Evolutionary conservation across 768 basidiomycete genomes (phyloP).

Genomic region (Amanita jacksonii): DNA sequence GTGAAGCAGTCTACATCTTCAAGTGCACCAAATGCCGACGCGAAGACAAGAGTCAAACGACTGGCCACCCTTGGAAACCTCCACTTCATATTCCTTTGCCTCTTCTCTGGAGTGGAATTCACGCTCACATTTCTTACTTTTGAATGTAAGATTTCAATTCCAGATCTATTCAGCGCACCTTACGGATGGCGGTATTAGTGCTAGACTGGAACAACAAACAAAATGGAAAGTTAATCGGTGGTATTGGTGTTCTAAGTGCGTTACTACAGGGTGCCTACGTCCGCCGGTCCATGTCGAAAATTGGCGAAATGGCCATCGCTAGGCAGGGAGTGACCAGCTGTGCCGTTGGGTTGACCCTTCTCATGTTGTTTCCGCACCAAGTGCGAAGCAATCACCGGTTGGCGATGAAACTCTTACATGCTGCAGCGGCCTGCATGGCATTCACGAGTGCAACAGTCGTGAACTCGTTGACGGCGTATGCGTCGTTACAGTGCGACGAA

Average conservation of each 20-base stretch:
- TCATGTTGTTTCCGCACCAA: slow-evolving; percentile 61
- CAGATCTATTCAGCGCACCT: too few species aligned
- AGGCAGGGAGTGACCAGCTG: slow-evolving; percentile 72
- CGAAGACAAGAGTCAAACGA: slow-evolving; percentile 42
- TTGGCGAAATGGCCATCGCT: slow-evolving; percentile 80
- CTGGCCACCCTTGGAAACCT: slow-evolving; percentile 54
- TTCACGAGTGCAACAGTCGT: slow-evolving; percentile 96
- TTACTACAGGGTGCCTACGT: slow-evolving; percentile 93
- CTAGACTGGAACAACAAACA: slow-evolving; percentile 86
- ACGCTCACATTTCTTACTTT: slow-evolving; percentile 94
- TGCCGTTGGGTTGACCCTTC: slow-evolving; percentile 54
- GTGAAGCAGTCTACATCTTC: slow-evolving; percentile 16
- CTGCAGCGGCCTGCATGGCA: slow-evolving; percentile 77
- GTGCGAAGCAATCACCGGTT: slow-evolving; percentile 29
- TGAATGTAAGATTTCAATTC: slow-evolving; percentile 74
- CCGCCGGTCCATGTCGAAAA: slow-evolving; percentile 62
- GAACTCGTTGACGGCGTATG: slow-evolving; percentile 83
- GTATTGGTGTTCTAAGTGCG: slow-evolving; percentile 86
- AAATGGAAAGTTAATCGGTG: slow-evolving; percentile 77
- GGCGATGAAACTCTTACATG: slow-evolving; percentile 46
- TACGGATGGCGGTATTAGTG: too few species aligned
- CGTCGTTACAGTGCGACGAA: slow-evolving; percentile 87
- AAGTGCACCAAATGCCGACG: slow-evolving; percentile 18
- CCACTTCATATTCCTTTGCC: slow-evolving; percentile 79
- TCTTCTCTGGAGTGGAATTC: slow-evolving; percentile 96